Percentiles rank a stretch among this genome's conserved stretches.
These are phyloP conservation scores for Biscutella laevigata DNA, from an alignment of 441 rosid species.

Conservation along the genomic window DNA sequence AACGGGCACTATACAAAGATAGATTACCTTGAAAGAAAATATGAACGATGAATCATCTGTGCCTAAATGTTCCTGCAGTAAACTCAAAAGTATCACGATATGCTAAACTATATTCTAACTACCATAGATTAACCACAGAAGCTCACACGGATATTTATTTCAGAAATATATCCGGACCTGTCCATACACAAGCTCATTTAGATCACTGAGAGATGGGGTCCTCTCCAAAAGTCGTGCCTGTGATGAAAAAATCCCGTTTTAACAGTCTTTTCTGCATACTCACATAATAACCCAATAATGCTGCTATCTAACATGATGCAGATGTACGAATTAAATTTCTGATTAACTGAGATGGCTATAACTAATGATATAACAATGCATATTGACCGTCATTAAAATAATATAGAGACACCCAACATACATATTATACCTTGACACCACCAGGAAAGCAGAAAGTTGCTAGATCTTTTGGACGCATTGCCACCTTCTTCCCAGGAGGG, in stretches of 20 bases:
- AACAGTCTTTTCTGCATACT: constrained; percentile 2
- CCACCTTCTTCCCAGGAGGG: constrained; percentile 83
- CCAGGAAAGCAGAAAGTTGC: constrained; percentile 91
- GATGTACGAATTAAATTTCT: neutral
- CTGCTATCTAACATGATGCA: neutral
- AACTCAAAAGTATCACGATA: constrained; percentile 6
- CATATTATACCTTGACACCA: constrained; percentile 69
- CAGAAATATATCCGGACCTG: constrained; percentile 45
- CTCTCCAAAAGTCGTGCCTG: constrained; percentile 83
- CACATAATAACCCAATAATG: neutral
- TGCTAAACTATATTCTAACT: constrained; percentile 1
- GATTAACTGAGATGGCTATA: neutral
- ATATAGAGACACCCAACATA: constrained; percentile 2
- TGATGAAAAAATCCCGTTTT: neutral
- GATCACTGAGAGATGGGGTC: constrained; percentile 89
- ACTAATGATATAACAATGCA: constrained; percentile 9
- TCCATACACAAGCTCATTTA: constrained; percentile 89
- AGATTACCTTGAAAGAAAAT: constrained; percentile 77
- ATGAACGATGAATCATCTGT: constrained; percentile 79
- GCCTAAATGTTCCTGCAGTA: constrained; percentile 79
- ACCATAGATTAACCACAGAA: neutral
- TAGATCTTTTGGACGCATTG: constrained; percentile 74
- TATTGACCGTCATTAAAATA: neutral
- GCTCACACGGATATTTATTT: neutral
- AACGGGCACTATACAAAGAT: constrained; percentile 13